These are phyloP conservation scores for Bruguiera parviflora DNA, from an alignment of 345 rosid genomes.

Conservation along the genomic window DNA sequence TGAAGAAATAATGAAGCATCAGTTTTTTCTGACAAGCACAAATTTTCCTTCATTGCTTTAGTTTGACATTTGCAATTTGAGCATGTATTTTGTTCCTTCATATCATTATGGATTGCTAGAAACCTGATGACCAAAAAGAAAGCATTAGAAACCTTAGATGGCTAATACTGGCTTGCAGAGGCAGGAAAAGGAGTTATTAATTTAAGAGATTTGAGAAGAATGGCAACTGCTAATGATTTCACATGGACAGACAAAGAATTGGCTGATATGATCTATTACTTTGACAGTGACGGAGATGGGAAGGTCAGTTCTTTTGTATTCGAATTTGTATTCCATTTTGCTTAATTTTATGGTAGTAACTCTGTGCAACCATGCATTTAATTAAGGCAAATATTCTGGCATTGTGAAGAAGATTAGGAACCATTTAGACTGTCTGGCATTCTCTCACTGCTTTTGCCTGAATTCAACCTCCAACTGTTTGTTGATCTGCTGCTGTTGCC, in stretches of 20 bases:
- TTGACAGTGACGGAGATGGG: constrained; percentile 61
- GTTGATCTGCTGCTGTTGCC: neutral
- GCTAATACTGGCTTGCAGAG: constrained; percentile 38
- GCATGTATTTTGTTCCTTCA: neutral
- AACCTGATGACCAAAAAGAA: neutral
- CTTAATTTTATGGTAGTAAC: too few relatives aligned
- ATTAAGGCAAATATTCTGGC: too few relatives aligned
- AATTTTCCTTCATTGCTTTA: neutral
- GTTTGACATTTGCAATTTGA: neutral
- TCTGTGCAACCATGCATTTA: too few relatives aligned
- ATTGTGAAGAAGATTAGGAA: too few relatives aligned
- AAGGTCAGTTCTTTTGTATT: constrained; percentile 44
- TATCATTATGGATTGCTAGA: neutral
- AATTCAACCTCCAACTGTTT: neutral
- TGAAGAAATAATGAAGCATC: neutral
- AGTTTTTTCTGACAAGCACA: neutral
- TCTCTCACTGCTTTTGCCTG: neutral
- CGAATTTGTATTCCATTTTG: neutral
- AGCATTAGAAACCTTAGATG: constrained; percentile 6
- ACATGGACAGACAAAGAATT: constrained; percentile 66
- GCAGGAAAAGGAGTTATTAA: constrained; percentile 58
- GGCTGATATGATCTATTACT: constrained; percentile 69
- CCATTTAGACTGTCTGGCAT: neutral
- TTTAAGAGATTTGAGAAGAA: constrained; percentile 45
- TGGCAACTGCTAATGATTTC: constrained; percentile 67